phyloP scores from a whole-genome alignment of 2,329 filamentous ascomycete species.

The Penicillium decumbens region DNA sequence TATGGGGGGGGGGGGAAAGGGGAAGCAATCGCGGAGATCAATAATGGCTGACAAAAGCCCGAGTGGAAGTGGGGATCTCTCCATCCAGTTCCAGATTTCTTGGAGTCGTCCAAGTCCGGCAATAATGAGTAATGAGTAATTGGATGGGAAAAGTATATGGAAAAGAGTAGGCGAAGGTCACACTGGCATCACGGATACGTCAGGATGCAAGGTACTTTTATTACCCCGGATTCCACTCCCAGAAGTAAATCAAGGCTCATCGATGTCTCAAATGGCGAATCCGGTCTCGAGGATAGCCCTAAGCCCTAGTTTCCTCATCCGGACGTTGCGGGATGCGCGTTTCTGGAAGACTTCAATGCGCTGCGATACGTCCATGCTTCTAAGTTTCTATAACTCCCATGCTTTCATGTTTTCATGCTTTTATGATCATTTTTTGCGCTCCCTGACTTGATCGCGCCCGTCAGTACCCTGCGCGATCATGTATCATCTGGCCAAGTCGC shows the following conservation, averaged over 20 bases:
- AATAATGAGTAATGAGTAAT: neutral
- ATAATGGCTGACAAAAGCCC: constrained; percentile 31
- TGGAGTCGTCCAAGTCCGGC: neutral
- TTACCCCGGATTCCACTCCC: neutral
- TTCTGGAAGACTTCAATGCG: neutral
- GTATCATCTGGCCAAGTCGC: constrained; percentile 93
- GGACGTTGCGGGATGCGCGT: constrained; percentile 19
- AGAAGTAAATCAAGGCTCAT: neutral
- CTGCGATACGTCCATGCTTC: neutral
- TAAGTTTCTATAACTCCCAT: neutral
- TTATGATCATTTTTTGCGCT: neutral
- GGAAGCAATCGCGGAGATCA: constrained; percentile 13
- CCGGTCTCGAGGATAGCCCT: constrained; percentile 14
- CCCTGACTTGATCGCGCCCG: constrained; percentile 16
- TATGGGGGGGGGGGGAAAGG: neutral
- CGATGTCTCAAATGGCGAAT: neutral
- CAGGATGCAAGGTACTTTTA: neutral
- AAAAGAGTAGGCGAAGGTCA: too few relatives aligned
- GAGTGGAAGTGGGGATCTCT: constrained; percentile 8
- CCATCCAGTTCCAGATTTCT: neutral
- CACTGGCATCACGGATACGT: neutral
- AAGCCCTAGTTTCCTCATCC: constrained; percentile 28
- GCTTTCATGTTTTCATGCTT: neutral
- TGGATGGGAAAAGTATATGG: neutral
- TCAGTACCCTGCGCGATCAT: constrained; percentile 48